Percentiles rank a stretch among this genome's conserved stretches.
phyloP scores from a whole-genome alignment of 2,329 filamentous ascomycete species.

The Chrysosporium keratinophilum region DNA sequence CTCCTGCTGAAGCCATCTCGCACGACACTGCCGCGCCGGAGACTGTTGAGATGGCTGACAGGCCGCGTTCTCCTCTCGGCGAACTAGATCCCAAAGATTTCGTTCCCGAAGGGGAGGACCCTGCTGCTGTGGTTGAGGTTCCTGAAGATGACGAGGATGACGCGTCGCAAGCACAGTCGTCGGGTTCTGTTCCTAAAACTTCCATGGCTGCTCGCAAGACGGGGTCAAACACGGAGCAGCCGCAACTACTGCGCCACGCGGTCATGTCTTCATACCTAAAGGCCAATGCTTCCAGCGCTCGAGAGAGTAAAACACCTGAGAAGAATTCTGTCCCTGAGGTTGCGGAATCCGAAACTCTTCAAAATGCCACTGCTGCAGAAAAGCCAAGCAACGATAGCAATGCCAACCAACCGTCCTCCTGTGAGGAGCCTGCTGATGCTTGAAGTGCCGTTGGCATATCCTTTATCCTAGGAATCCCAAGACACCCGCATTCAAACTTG shows the following conservation, averaged over 20 bases:
- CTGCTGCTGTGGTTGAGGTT: background rate
- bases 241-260: slow-evolving; percentile 10
- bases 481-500: background rate
- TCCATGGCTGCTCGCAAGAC: background rate
- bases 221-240: background rate
- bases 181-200: background rate
- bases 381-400: no score
- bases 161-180: background rate
- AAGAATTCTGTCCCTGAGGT: background rate
- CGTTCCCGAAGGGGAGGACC: slow-evolving; percentile 50
- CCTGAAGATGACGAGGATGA: background rate
- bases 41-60: slow-evolving; percentile 49
- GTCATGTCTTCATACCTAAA: slow-evolving; percentile 13
- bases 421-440: no score
- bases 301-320: slow-evolving; percentile 19
- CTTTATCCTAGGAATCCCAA: background rate
- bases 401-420: no score
- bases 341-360: background rate
- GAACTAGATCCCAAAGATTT: slow-evolving; percentile 60
- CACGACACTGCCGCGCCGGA: slow-evolving; percentile 17
- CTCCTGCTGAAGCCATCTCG: slow-evolving; percentile 18
- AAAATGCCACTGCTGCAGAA: no score
- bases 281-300: slow-evolving; percentile 21
- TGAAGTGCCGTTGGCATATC: no score
- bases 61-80: slow-evolving; percentile 55